Conservation (phyloP, 2,329 filamentous ascomycete genomes). For the Thermothelomyces thermophilus region DNA sequence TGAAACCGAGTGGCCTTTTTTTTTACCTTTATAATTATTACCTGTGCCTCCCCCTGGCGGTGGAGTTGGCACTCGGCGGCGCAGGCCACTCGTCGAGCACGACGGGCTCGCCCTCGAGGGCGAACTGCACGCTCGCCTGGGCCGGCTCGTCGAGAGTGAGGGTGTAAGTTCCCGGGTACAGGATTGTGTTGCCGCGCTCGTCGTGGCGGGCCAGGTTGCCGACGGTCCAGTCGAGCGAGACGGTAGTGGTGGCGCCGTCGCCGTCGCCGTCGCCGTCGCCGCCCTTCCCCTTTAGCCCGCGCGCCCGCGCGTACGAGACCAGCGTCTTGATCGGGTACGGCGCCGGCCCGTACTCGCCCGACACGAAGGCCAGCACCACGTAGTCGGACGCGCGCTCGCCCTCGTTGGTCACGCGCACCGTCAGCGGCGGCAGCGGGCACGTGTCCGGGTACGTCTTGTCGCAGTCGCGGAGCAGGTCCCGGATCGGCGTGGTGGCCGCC, state of each 20-base stretch:
- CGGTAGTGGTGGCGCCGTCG: too few relatives aligned
- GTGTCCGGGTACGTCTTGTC: slow-evolving; percentile 36
- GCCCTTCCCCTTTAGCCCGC: slow-evolving; percentile 30
- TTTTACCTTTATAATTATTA: too few relatives aligned
- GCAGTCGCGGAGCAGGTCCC: slow-evolving; percentile 27
- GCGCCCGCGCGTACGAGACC: slow-evolving; percentile 41
- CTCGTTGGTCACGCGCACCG: slow-evolving; percentile 40
- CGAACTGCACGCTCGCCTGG: slow-evolving; percentile 35
- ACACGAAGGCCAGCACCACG: slow-evolving; percentile 43
- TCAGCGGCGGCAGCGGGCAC: slow-evolving; percentile 36
- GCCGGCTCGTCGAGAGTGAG: slow-evolving; percentile 39
- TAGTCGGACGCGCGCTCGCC: slow-evolving; percentile 44
- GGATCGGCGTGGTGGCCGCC: slow-evolving; percentile 27
- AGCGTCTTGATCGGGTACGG: slow-evolving; percentile 47
- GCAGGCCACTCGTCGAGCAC: slow-evolving; percentile 32
- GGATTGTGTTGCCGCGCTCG: slow-evolving; percentile 41
- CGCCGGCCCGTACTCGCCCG: slow-evolving; percentile 36
- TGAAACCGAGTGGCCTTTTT: too few relatives aligned
- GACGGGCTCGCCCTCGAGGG: slow-evolving; percentile 36
- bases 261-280: slow-evolving; percentile 25
- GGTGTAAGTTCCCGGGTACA: slow-evolving; percentile 47
- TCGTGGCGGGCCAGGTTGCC: slow-evolving; percentile 43
- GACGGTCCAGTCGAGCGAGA: slow-evolving; percentile 39
- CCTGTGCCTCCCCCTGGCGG: too few relatives aligned
- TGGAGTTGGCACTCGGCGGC: neutral